Evolutionary conservation across 306 rosid genomes (phyloP).

Genomic region (Prunus padus): DNA sequence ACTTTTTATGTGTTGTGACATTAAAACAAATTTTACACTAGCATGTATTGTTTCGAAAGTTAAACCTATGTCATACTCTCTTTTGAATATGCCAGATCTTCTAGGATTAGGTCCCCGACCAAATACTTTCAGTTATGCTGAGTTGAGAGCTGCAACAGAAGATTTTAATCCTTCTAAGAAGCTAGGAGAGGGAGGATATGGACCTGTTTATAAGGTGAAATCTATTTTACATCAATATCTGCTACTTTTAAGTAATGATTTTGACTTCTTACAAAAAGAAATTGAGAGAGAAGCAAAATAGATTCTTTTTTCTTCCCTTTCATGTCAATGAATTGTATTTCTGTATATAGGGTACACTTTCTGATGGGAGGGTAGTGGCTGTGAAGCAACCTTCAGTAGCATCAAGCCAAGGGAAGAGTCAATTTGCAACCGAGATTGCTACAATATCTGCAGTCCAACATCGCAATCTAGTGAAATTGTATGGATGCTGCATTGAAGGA

Average conservation of each 20-base stretch:
- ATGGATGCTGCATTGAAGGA: too few species aligned
- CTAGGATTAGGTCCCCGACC: constrained; percentile 20
- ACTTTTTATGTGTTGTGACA: background rate
- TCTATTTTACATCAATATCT: background rate
- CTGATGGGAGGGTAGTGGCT: too few species aligned
- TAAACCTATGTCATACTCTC: background rate
- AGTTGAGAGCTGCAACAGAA: constrained; percentile 25
- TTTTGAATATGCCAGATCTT: constrained; percentile 9
- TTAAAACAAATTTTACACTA: too few species aligned
- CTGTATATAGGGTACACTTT: too few species aligned
- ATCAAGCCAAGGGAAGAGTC: too few species aligned
- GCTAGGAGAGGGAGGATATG: constrained; percentile 40
- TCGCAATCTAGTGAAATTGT: too few species aligned
- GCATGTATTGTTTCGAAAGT: background rate
- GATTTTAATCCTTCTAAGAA: constrained; percentile 31
- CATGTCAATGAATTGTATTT: too few species aligned
- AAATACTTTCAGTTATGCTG: constrained; percentile 30
- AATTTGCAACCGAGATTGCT: too few species aligned
- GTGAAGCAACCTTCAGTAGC: too few species aligned
- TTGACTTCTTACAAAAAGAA: background rate
- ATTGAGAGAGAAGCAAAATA: background rate
- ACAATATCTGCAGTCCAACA: too few species aligned
- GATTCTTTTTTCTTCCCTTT: too few species aligned
- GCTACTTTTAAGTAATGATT: background rate
- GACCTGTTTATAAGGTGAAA: constrained; percentile 29